Percentiles rank a stretch among this genome's conserved stretches.
Conservation (phyloP, 2,329 filamentous ascomycete species). For the Neophaeococcomyces mojaviensis region DNA sequence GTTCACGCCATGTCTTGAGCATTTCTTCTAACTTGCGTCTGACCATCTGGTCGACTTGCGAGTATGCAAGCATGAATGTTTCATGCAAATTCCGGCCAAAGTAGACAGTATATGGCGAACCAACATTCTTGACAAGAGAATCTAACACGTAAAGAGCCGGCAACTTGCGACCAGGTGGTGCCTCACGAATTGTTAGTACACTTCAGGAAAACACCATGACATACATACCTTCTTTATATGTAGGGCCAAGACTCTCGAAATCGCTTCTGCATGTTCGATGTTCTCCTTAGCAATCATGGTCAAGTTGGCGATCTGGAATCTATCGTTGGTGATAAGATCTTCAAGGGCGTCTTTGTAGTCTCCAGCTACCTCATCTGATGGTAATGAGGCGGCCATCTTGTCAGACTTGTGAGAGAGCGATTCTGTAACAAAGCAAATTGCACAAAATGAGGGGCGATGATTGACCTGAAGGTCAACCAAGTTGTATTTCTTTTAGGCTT, state of each 20-base stretch:
- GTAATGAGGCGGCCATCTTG: conserved; percentile 55
- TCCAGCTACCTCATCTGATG: conserved; percentile 79
- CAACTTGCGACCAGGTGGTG: conserved; percentile 77
- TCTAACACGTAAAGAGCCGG: conserved; percentile 96
- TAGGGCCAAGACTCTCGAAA: conserved; percentile 80
- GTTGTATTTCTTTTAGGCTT: background rate
- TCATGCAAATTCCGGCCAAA: conserved; percentile 84
- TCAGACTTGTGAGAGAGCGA: conserved; percentile 25
- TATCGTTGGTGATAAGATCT: conserved; percentile 82
- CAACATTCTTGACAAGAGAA: conserved; percentile 97
- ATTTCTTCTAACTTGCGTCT: conserved; percentile 93
- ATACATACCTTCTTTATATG: conserved; percentile 88
- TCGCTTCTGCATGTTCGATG: conserved; percentile 88
- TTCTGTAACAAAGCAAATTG: background rate
- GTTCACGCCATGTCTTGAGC: conserved; percentile 96
- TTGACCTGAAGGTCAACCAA: conserved; percentile 9
- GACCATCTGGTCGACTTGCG: conserved; percentile 72
- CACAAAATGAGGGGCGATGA: conserved; percentile 4
- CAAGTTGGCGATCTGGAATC: conserved; percentile 93
- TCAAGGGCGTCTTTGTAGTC: conserved; percentile 91
- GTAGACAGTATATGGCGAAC: conserved; percentile 93
- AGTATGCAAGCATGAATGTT: conserved; percentile 96
- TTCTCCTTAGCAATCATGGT: conserved; percentile 97
- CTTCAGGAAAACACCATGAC: conserved; percentile 10
- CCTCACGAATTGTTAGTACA: conserved; percentile 47